Evolutionary conservation across 768 basidiomycete species (phyloP).

Genomic region (Leccinum subtestaceum): DNA sequence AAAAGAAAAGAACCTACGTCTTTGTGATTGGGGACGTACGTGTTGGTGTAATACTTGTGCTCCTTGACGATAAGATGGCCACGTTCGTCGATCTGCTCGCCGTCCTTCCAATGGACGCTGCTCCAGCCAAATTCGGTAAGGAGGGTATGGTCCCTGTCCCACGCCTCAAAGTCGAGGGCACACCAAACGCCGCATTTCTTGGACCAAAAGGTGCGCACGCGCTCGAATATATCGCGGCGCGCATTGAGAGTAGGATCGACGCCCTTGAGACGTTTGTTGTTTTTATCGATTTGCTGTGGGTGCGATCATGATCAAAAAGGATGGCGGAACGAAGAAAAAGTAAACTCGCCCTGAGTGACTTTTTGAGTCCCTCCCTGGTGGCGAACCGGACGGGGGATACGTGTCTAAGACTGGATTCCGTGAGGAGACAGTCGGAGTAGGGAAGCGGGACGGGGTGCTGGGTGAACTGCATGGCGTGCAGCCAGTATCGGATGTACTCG

Average conservation of each 20-base stretch:
- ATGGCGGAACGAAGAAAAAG: neutral
- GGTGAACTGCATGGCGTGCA: constrained; percentile 71
- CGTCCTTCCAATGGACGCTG: constrained; percentile 53
- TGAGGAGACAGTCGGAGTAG: constrained; percentile 73
- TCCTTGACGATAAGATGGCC: constrained; percentile 69
- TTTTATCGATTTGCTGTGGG: constrained; percentile 68
- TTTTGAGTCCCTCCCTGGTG: constrained; percentile 52
- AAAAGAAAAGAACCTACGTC: constrained; percentile 38
- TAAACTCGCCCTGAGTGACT: constrained; percentile 53
- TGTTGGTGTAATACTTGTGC: constrained; percentile 54
- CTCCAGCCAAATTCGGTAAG: constrained; percentile 87
- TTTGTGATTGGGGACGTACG: constrained; percentile 61
- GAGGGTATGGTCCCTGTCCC: constrained; percentile 71
- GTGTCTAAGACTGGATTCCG: constrained; percentile 51
- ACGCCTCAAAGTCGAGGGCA: constrained; percentile 79
- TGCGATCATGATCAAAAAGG: neutral
- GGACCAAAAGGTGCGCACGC: constrained; percentile 59
- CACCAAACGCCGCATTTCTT: constrained; percentile 69
- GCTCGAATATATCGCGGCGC: constrained; percentile 66
- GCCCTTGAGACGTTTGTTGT: constrained; percentile 74
- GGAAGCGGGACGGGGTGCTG: constrained; percentile 66
- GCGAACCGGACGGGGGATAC: constrained; percentile 58
- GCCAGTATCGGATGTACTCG: constrained; percentile 83
- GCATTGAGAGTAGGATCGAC: constrained; percentile 51
- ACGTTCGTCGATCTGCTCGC: constrained; percentile 42